phyloP scores from a whole-genome alignment of 192 early-diverging fungal genomes.

The Gigaspora rosea region DNA sequence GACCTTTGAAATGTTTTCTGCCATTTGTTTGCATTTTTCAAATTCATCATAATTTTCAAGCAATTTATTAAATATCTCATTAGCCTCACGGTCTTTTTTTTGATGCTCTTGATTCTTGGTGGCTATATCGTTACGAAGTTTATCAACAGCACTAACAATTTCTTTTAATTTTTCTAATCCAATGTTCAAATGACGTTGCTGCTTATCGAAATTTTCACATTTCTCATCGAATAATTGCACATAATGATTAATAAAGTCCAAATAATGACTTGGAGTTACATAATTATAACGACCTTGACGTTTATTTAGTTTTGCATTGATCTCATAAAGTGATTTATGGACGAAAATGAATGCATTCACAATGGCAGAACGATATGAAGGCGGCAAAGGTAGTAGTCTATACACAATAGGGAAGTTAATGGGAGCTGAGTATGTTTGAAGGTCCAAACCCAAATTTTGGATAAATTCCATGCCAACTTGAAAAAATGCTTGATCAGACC shows the following conservation, averaged over 20 bases:
- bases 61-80: conserved; percentile 96
- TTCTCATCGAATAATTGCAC: conserved; percentile 89
- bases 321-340: conserved; percentile 85
- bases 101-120: conserved; percentile 85
- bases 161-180: conserved; percentile 95
- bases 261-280: conserved; percentile 96
- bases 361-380: conserved; percentile 80
- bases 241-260: conserved; percentile 97
- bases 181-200: conserved; percentile 97
- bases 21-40: conserved; percentile 81
- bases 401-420: conserved; percentile 76
- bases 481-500: conserved; percentile 96
- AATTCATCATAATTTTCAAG: conserved; percentile 92
- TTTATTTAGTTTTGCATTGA: conserved; percentile 82
- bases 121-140: conserved; percentile 83
- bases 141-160: conserved; percentile 94
- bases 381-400: conserved; percentile 66
- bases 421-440: conserved; percentile 66
- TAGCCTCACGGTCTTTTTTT: conserved; percentile 84
- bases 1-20: conserved; percentile 74
- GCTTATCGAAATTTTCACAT: conserved; percentile 93
- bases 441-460: conserved; percentile 82
- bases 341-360: conserved; percentile 91
- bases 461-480: conserved; percentile 99
- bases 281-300: conserved; percentile 81